Conservation (phyloP, 352 stramenopile species). For the Thraustochytrium sp. region DNA sequence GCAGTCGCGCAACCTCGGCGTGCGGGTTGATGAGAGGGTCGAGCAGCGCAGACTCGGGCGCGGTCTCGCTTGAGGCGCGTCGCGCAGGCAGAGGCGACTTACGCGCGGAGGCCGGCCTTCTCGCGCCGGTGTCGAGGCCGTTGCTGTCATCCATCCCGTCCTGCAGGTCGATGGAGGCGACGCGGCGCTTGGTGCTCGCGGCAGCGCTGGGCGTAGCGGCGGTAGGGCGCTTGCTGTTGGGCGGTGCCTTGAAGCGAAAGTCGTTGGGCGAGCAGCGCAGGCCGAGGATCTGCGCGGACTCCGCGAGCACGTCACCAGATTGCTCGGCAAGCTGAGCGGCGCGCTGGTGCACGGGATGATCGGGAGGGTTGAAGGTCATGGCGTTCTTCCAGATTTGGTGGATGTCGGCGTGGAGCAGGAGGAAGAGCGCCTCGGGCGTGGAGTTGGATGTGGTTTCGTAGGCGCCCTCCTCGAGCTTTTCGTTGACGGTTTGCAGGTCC, state of each 20-base stretch:
- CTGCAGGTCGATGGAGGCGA: too few relatives aligned
- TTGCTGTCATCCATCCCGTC: too few relatives aligned
- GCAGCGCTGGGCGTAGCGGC: too few relatives aligned
- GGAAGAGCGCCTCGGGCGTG: background rate
- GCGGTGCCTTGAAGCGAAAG: background rate
- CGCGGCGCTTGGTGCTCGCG: too few relatives aligned
- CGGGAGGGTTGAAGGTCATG: background rate
- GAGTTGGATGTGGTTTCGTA: background rate
- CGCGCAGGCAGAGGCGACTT: background rate
- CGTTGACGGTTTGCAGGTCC: background rate
- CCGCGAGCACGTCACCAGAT: background rate
- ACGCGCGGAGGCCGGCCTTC: too few relatives aligned
- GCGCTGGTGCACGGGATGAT: background rate
- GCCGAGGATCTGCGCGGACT: background rate
- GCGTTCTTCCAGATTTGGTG: slow-evolving; percentile 1
- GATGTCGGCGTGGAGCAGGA: background rate
- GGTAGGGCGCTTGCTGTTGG: too few relatives aligned
- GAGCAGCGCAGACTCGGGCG: background rate
- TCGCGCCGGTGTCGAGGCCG: too few relatives aligned
- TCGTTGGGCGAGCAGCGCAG: background rate
- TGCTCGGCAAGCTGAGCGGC: background rate
- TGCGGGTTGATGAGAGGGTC: background rate
- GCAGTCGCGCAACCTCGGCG: background rate
- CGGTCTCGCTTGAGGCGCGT: background rate
- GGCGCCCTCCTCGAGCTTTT: background rate